These are phyloP conservation scores for Trichomonascaceae sp. DNA, from an alignment of 1,139 yeast genomes.

Conservation along the genomic window DNA sequence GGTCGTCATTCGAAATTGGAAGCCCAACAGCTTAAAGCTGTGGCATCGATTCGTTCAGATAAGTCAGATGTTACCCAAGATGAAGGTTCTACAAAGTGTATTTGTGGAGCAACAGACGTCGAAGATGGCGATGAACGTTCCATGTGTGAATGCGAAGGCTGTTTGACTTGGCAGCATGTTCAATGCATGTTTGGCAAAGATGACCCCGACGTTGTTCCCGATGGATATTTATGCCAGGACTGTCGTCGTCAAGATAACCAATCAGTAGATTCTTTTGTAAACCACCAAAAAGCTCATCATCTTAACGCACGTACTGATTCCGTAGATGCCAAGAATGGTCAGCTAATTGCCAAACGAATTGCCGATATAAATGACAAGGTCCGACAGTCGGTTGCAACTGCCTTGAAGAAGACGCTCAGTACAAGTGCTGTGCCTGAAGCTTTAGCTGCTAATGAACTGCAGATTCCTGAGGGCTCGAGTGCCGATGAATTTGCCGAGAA, in stretches of 20 bases:
- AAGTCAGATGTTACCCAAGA: slow-evolving; percentile 15
- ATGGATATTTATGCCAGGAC: slow-evolving; percentile 44
- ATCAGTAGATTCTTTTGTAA: slow-evolving; percentile 6
- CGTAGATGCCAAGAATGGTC: slow-evolving; percentile 6
- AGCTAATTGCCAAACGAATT: not conserved
- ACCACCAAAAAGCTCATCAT: slow-evolving; percentile 2
- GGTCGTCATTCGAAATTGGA: slow-evolving; percentile 38
- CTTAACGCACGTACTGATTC: slow-evolving; percentile 11
- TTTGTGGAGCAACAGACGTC: slow-evolving; percentile 56
- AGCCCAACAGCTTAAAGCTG: slow-evolving; percentile 22
- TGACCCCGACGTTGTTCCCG: slow-evolving; percentile 38
- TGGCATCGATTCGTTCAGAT: slow-evolving; percentile 9
- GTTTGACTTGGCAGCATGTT: slow-evolving; percentile 83
- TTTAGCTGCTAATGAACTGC: slow-evolving; percentile 23
- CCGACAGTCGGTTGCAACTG: slow-evolving; percentile 39
- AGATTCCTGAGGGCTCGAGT: slow-evolving; percentile 36
- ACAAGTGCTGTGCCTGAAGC: slow-evolving; percentile 42
- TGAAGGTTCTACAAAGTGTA: slow-evolving; percentile 55
- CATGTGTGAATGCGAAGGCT: slow-evolving; percentile 75
- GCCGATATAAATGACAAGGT: slow-evolving; percentile 30
- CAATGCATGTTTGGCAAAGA: slow-evolving; percentile 57
- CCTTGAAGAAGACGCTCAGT: slow-evolving; percentile 33
- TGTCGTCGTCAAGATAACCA: slow-evolving; percentile 32
- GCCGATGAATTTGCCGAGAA: slow-evolving; percentile 34
- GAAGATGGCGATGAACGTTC: slow-evolving; percentile 54